Conservation (phyloP, 1,284 basidiomycete genomes). For the Microbotryomycetes sp. region DNA sequence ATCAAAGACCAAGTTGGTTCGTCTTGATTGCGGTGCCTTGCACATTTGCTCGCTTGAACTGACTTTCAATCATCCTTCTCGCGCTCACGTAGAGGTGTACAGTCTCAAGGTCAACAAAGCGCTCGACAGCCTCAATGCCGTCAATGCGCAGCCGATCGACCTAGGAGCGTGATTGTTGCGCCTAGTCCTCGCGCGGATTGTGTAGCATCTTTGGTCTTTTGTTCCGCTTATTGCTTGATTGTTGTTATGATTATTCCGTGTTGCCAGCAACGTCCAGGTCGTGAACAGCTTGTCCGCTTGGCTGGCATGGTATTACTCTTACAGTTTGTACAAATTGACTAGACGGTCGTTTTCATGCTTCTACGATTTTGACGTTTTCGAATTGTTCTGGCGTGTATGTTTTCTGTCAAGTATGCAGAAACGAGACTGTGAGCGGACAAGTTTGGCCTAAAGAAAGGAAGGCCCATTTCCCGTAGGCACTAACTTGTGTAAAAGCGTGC, state of each 20-base stretch:
- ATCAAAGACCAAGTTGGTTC: constrained; percentile 25
- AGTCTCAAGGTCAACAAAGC: constrained; percentile 28
- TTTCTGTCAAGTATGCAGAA: constrained; percentile 7
- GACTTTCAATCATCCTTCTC: background rate
- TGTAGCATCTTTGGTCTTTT: no score
- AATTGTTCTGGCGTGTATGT: constrained; percentile 29
- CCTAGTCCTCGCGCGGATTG: background rate
- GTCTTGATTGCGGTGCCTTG: background rate
- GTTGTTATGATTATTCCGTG: no score
- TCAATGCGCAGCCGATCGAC: constrained; percentile 11
- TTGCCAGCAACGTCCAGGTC: no score
- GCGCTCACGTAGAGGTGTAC: constrained; percentile 13
- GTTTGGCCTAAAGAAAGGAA: background rate
- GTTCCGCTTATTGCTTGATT: no score
- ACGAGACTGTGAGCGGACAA: background rate
- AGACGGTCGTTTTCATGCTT: no score
- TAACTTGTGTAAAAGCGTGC: constrained; percentile 43
- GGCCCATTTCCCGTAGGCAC: background rate
- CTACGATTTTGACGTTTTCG: constrained; percentile 21
- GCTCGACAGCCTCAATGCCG: constrained; percentile 25
- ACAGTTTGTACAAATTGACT: no score
- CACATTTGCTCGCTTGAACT: background rate
- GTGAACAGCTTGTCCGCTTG: no score
- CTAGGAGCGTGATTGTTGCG: background rate
- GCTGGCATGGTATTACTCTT: no score